A percentile compares a stretch with the other conserved stretches of the same genome.
Conservation (phyloP, 2,329 filamentous ascomycete species). For the Beauveria australis region DNA sequence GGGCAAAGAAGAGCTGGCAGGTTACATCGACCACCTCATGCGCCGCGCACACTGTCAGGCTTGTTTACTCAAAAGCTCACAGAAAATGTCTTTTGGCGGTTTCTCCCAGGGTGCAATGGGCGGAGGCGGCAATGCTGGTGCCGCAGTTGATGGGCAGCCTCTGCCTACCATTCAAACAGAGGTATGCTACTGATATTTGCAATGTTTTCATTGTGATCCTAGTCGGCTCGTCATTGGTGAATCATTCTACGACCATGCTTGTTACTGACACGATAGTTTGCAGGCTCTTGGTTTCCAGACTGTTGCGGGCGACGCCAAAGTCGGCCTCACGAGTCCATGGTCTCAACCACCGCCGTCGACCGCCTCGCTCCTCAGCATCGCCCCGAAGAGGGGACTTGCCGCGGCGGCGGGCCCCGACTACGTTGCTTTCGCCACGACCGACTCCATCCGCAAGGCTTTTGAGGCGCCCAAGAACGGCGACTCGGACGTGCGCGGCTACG, state of each 20-base stretch:
- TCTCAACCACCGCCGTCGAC: slow-evolving; percentile 65
- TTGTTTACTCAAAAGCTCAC: background rate
- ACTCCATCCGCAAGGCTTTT: slow-evolving; percentile 70
- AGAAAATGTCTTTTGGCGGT: slow-evolving; percentile 52
- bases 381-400: slow-evolving; percentile 69
- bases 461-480: slow-evolving; percentile 49
- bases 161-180: slow-evolving; percentile 76
- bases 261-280: slow-evolving; percentile 14
- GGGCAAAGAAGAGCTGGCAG: background rate
- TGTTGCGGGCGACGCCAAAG: slow-evolving; percentile 70
- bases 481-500: slow-evolving; percentile 59
- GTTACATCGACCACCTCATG: background rate
- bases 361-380: slow-evolving; percentile 76
- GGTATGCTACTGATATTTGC: slow-evolving; percentile 36
- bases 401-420: slow-evolving; percentile 80
- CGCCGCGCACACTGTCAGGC: background rate
- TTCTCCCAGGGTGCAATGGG: slow-evolving; percentile 33
- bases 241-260: background rate
- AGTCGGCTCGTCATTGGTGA: too few relatives aligned
- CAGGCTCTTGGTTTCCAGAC: slow-evolving; percentile 73
- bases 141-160: slow-evolving; percentile 49
- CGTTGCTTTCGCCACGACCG: slow-evolving; percentile 68
- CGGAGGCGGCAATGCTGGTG: slow-evolving; percentile 30
- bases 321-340: slow-evolving; percentile 77
- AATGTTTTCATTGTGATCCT: background rate